A percentile compares a stretch with the other conserved stretches of the same genome.
Evolutionary conservation across 148 eudicot genomes (phyloP).

Genomic region (Rhododendron simsii): DNA sequence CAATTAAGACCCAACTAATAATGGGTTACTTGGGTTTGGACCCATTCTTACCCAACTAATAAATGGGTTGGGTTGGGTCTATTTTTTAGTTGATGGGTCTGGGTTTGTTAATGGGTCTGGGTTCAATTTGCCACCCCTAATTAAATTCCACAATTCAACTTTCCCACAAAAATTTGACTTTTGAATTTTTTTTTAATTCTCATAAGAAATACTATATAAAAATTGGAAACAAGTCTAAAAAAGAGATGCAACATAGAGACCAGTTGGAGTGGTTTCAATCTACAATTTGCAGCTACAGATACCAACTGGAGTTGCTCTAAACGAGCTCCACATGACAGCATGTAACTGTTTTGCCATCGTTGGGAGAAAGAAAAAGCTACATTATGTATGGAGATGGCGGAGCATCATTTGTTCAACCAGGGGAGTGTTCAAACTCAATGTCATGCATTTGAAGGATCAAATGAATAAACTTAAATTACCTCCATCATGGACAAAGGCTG

Average conservation of each 20-base stretch:
- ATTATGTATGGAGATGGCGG: neutral
- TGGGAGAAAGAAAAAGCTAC: neutral
- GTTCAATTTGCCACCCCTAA: too few species aligned
- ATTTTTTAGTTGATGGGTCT: too few species aligned
- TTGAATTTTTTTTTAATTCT: neutral
- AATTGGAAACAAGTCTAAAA: neutral
- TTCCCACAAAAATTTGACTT: neutral
- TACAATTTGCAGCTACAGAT: neutral
- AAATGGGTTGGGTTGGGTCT: too few species aligned
- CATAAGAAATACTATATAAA: too few species aligned
- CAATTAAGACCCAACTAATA: too few species aligned
- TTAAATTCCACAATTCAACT: neutral
- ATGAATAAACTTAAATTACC: conserved; percentile 7
- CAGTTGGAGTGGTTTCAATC: neutral
- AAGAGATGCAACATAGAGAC: neutral
- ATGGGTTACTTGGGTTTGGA: too few species aligned
- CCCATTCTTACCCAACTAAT: too few species aligned
- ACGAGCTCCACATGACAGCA: neutral
- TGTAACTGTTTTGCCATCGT: neutral
- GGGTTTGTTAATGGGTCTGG: too few species aligned
- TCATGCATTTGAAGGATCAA: neutral
- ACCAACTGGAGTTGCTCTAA: neutral
- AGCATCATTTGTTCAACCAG: neutral
- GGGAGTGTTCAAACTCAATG: neutral
- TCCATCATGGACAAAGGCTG: conserved; percentile 73